A percentile compares a stretch with the other conserved stretches of the same genome.
Evolutionary conservation across 768 basidiomycete species (phyloP).

Genomic region (Boletus speciosus): DNA sequence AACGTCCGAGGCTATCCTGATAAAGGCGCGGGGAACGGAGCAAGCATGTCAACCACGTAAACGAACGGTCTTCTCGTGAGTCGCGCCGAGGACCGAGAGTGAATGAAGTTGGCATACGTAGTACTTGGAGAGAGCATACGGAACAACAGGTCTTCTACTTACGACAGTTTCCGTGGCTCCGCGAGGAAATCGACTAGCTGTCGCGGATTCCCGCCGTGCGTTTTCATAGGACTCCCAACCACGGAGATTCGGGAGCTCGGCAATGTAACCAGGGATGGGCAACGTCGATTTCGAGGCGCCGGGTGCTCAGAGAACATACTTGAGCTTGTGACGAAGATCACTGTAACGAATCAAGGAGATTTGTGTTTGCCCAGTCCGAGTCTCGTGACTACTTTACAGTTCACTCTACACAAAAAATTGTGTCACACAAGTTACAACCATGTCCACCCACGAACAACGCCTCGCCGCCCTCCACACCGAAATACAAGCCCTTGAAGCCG

Average conservation of each 20-base stretch:
- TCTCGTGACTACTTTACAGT: too few species aligned
- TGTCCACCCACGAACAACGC: conserved; percentile 63
- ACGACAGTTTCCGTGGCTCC: neutral
- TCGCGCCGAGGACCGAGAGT: neutral
- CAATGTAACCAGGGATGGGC: neutral
- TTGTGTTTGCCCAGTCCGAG: too few species aligned
- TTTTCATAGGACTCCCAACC: neutral
- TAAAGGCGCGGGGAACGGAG: conserved; percentile 1
- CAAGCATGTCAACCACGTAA: neutral
- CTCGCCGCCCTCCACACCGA: conserved; percentile 69
- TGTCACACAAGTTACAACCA: neutral
- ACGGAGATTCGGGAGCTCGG: neutral
- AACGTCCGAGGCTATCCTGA: neutral
- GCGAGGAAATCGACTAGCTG: neutral
- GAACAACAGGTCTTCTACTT: neutral
- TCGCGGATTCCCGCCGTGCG: neutral
- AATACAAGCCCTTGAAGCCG: conserved; percentile 76
- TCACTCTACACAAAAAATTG: neutral
- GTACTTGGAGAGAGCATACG: neutral
- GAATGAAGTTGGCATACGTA: neutral
- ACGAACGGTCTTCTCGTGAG: neutral
- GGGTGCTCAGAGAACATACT: too few species aligned
- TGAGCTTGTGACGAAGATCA: too few species aligned
- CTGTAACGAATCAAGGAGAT: too few species aligned
- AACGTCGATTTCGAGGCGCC: too few species aligned